Percentiles rank a stretch among this genome's conserved stretches.
Evolutionary conservation across 345 rosid species (phyloP).

Genomic region (Camelina neglecta): DNA sequence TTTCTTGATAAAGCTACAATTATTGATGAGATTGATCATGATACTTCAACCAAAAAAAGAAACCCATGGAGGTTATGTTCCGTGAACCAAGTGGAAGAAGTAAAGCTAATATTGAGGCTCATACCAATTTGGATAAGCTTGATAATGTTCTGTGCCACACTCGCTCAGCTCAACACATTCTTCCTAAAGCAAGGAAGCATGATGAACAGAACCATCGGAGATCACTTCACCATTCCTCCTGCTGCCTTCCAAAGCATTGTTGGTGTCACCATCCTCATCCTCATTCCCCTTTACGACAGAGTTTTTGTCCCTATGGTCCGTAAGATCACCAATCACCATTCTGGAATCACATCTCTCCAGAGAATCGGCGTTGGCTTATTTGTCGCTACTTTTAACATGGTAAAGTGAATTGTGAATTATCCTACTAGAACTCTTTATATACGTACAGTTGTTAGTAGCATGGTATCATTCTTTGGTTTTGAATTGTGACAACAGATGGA

Average conservation of each 20-base stretch:
- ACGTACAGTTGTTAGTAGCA: background rate
- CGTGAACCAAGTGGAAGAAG: constrained; percentile 85
- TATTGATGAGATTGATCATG: constrained; percentile 58
- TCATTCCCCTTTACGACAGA: constrained; percentile 66
- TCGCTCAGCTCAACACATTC: constrained; percentile 77
- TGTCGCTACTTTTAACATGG: constrained; percentile 65
- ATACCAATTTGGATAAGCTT: constrained; percentile 81
- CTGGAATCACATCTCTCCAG: constrained; percentile 83
- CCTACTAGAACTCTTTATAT: background rate
- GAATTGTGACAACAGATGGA: background rate
- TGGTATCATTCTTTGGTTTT: background rate
- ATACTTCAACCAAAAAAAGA: constrained; percentile 36
- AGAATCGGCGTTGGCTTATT: constrained; percentile 79
- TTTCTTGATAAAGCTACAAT: constrained; percentile 82
- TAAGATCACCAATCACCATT: constrained; percentile 60
- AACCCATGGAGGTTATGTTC: constrained; percentile 87
- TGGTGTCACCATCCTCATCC: constrained; percentile 70
- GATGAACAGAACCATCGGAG: constrained; percentile 66
- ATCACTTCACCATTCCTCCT: constrained; percentile 67
- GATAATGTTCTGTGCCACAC: constrained; percentile 68
- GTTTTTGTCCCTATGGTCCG: constrained; percentile 66
- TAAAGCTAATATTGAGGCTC: constrained; percentile 69
- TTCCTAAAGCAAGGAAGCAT: constrained; percentile 85
- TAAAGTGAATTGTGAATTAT: constrained; percentile 4
- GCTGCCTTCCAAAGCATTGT: constrained; percentile 75